A percentile compares a stretch with the other conserved stretches of the same genome.
phyloP scores from a whole-genome alignment of 2,329 filamentous ascomycete species.

The Davidsoniella virescens region DNA sequence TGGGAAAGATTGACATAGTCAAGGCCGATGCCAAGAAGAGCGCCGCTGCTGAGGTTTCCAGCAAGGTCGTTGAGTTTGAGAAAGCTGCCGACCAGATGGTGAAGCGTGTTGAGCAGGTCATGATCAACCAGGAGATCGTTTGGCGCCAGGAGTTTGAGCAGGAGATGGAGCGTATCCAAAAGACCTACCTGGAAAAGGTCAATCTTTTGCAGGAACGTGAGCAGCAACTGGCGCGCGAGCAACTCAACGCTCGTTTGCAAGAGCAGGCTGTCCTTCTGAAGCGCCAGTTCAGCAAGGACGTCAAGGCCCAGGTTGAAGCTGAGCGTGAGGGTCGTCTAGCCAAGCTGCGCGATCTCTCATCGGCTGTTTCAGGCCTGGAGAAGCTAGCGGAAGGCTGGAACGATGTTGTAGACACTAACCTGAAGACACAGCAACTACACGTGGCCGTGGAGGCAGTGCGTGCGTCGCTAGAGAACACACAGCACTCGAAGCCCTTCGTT shows the following conservation, averaged over 20 bases:
- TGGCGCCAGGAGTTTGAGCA: constrained; percentile 78
- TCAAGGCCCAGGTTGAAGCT: constrained; percentile 67
- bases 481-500: constrained; percentile 67
- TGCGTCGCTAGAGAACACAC: constrained; percentile 58
- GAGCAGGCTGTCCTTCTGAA: constrained; percentile 85
- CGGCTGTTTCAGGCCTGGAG: constrained; percentile 68
- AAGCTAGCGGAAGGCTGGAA: constrained; percentile 81
- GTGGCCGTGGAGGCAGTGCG: constrained; percentile 90
- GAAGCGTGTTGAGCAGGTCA: constrained; percentile 66
- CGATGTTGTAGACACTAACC: constrained; percentile 72
- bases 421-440: constrained; percentile 89
- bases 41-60: constrained; percentile 58
- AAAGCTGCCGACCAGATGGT: constrained; percentile 76
- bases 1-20: constrained; percentile 58
- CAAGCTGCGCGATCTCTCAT: constrained; percentile 65
- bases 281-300: constrained; percentile 62
- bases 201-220: constrained; percentile 64
- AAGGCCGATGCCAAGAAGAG: constrained; percentile 53
- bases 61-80: constrained; percentile 66
- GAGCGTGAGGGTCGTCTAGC: constrained; percentile 78
- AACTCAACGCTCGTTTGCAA: constrained; percentile 66
- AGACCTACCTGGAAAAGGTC: constrained; percentile 66
- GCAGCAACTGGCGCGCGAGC: constrained; percentile 66
- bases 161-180: constrained; percentile 65
- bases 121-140: constrained; percentile 61